phyloP scores from a whole-genome alignment of 225 moss, liverwort and hornwort species.

The Pleurozium schreberi region DNA sequence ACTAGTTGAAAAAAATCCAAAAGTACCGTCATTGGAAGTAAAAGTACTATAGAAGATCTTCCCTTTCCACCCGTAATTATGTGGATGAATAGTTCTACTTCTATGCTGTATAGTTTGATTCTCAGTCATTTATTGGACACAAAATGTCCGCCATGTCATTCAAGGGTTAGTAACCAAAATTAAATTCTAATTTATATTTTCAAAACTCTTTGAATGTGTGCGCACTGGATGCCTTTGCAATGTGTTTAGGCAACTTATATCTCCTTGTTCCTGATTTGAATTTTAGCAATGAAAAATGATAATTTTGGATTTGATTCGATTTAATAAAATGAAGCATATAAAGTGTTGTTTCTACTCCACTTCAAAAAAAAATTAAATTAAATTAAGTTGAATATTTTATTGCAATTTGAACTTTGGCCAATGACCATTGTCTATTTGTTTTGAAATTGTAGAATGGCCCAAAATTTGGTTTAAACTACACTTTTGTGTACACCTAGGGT shows the following conservation, averaged over 20 bases:
- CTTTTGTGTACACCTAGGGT: rapidly evolving
- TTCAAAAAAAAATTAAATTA: neutral
- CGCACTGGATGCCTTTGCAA: rapidly evolving
- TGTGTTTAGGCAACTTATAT: neutral
- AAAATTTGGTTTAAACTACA: neutral
- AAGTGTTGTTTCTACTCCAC: neutral
- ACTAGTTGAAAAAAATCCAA: too few species aligned
- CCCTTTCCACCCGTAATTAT: too few species aligned
- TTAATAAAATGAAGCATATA: neutral
- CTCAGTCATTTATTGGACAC: too few species aligned
- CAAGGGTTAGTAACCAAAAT: too few species aligned
- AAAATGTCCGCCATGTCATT: too few species aligned
- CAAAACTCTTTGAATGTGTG: neutral
- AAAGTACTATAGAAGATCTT: too few species aligned
- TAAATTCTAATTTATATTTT: neutral
- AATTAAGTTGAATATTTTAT: too few species aligned
- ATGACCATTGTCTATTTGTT: neutral
- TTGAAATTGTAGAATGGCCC: rapidly evolving
- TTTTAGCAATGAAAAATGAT: neutral
- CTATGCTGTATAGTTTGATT: too few species aligned
- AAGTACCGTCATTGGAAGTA: too few species aligned
- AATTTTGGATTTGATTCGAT: neutral
- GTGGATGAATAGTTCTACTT: too few species aligned
- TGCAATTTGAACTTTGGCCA: neutral
- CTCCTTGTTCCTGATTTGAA: rapidly evolving